Evolutionary conservation across 345 rosid species (phyloP), one percentile per base, ranked within the genome.

Genomic region (Syzygium jambos): DNA sequence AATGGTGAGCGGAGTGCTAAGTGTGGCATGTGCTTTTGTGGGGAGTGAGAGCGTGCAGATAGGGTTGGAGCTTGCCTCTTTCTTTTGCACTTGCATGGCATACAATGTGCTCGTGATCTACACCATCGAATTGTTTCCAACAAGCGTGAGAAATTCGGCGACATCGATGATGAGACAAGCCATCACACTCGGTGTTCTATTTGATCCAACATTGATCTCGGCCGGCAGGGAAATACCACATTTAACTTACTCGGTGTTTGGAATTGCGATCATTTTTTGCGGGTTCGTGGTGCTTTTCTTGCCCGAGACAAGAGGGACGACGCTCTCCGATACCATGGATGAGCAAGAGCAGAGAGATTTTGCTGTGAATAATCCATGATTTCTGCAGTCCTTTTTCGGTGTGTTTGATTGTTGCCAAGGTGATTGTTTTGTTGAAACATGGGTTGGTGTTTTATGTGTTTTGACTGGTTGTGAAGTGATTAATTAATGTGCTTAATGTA

Each of bases 91-190:
- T 2, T 90, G 94, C 73, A 87, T 85, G 5, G 93, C 91, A 21
- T 89, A 92, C 78, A 92, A 90, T 80, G 87, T 93, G 43, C 87
- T 91, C 12, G 34, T 92, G 41, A 92, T 95, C 19, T 91, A 90
- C 92, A 93, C 95, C 3, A 85, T 94, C 1, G 97, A 95, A 91
- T 82, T 95, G 88, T 94, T 95, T 59, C 97, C 95, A 15, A 94
- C 96, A 0, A 87, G 94, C 22, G 96, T 95, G 43, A 90, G 95
- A 86, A 95, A 95, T 91, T 92, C 96, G 49, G 97, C 97, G 0
- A 88, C 94, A 0, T 93, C 97, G 23, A 87, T 94, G 92, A 92
- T 93, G 90, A 92, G 97, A 11, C 96, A 94, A 63, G 96, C 96
- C 6, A 78, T 92, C 52, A 94, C 94, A 11, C 82, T 95, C 6